These are phyloP conservation scores for Fusarium graminum DNA, from an alignment of 2,329 filamentous ascomycete species.

Conservation along the genomic window DNA sequence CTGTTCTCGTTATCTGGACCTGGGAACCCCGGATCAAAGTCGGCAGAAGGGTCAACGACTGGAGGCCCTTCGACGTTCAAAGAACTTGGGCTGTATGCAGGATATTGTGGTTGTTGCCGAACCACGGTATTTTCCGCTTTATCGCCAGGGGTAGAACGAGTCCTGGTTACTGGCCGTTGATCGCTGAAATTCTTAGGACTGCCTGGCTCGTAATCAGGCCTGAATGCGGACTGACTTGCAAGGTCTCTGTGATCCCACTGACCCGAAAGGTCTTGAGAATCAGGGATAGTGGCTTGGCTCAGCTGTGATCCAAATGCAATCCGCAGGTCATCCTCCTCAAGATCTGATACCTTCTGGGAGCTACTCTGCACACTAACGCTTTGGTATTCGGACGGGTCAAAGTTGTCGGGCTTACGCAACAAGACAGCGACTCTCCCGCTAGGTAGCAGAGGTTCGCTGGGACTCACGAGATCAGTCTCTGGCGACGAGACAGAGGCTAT, in stretches of 20 bases:
- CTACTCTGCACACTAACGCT: slow-evolving; percentile 52
- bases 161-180: background rate
- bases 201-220: slow-evolving; percentile 12
- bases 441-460: slow-evolving; percentile 19
- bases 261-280: slow-evolving; percentile 58
- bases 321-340: slow-evolving; percentile 54
- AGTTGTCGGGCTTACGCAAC: slow-evolving; percentile 49
- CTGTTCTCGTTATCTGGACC: slow-evolving; percentile 2
- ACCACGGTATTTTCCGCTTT: background rate
- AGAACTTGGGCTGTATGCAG: background rate
- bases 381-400: slow-evolving; percentile 55
- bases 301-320: slow-evolving; percentile 50
- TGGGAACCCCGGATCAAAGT: background rate
- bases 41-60: background rate
- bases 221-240: slow-evolving; percentile 11
- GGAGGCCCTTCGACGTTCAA: background rate
- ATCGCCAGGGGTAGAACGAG: background rate
- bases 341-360: slow-evolving; percentile 50
- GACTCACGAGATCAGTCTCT: slow-evolving; percentile 39
- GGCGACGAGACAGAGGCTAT: slow-evolving; percentile 48
- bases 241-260: slow-evolving; percentile 38
- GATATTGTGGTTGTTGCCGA: slow-evolving; percentile 5
- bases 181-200: background rate
- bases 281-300: slow-evolving; percentile 58
- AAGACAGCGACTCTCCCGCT: slow-evolving; percentile 48